Conservation (phyloP, 805 yeast genomes). For the Cyberlindnera maclurae region DNA sequence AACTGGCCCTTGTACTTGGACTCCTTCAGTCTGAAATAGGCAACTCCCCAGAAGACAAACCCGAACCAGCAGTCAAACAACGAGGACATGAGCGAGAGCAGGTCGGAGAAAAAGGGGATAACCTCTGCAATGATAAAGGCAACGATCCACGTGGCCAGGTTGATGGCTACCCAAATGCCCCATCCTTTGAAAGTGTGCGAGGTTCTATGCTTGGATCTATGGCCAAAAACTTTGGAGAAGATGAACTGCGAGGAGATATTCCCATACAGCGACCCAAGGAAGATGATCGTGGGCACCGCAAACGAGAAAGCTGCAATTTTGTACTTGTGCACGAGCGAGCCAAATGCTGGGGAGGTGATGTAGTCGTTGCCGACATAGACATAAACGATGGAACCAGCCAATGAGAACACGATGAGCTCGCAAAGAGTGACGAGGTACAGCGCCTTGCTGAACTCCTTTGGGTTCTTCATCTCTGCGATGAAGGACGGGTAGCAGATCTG, state of each 20-base stretch:
- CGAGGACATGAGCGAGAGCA: conserved; percentile 52
- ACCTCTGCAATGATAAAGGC: conserved; percentile 58
- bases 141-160: conserved; percentile 38
- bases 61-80: conserved; percentile 63
- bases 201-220: conserved; percentile 36
- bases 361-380: conserved; percentile 51
- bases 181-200: conserved; percentile 46
- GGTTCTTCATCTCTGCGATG: conserved; percentile 51
- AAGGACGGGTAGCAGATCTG: conserved; percentile 59
- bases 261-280: conserved; percentile 48
- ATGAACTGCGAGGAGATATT: conserved; percentile 49
- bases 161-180: conserved; percentile 42
- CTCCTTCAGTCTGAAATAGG: conserved; percentile 40
- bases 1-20: conserved; percentile 27
- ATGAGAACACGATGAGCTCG: conserved; percentile 42
- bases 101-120: conserved; percentile 56
- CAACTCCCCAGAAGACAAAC: conserved; percentile 56
- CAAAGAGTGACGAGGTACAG: conserved; percentile 42
- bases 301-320: conserved; percentile 53
- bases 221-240: conserved; percentile 38
- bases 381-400: conserved; percentile 52
- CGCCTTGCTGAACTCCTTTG: conserved; percentile 52
- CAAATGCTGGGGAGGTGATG: conserved; percentile 55
- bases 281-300: conserved; percentile 51
- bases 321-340: conserved; percentile 38